Base-by-base conservation (phyloP, 768 basidiomycete genomes). In the Arthromyces matolae region DNA sequence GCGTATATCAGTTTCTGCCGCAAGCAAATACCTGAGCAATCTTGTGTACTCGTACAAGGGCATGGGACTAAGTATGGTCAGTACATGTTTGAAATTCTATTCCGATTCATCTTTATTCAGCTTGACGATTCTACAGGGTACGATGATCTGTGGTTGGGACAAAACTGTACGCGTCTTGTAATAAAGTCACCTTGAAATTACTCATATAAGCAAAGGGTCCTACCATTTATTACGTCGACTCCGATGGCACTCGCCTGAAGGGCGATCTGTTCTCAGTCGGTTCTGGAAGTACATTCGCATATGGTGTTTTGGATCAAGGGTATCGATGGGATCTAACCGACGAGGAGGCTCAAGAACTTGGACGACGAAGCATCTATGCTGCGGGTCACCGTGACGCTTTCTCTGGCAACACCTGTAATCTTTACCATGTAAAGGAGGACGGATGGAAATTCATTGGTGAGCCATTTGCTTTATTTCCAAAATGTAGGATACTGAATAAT, bases 61-160 rank as follows among this genome's bases (percentile, higher is more conserved):
- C 18, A 98, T 95, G 95, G 96, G 96, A 5, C 69, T 99, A 53
- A 94, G 92, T 66, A 99, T 99, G 95, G 93, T 93, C 45, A n/a
- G 84, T 66, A 20, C n/a, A n/a, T n/a, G n/a, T n/a, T n/a, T n/a
- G n/a, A 20, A 10, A 18, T 13, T 19, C 36, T 42, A 35, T 40
- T 41, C 18, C 18, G 50, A 8, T 3, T 14, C 22, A 2, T 23
- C 10, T 22, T 5, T 3, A 8, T 20, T 38, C 20, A 38, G 37
- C 8, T n/a, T 38, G n/a, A 22, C 28, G 39, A 3, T 22, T 39
- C 24, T 12, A 39, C 58, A 94, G 93, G 96, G 96, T 41, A 99
- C 96, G 0, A 99, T 98, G 96, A 94, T 99, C 47, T 97, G 94
- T 60, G 96, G 96, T 22, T 98, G 94, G 93, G 96, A 99, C 71